Base-by-base conservation (phyloP, 1,284 basidiomycete species). In the Chalciporus sp. region DNA sequence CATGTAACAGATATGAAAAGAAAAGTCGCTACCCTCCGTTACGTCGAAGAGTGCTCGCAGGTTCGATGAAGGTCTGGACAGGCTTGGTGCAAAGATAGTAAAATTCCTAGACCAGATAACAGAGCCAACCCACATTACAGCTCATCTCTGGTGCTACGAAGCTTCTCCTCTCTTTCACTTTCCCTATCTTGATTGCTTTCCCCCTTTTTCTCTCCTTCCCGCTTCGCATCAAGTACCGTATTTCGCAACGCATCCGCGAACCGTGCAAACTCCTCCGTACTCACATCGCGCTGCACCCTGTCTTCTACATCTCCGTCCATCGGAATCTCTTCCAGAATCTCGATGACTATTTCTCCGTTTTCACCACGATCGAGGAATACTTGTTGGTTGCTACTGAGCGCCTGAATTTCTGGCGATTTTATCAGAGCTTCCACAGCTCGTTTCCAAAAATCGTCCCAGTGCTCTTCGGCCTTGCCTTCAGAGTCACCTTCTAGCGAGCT, bases 281-380 rank as follows among this genome's bases (percentile, higher is more conserved):
- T 60, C 52, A 61, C 63, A 51, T 66, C 72, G 35, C 49, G 60
- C 29, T 64, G 69, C 44, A 57, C 61, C 31, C 52, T 51, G 46
- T 57, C 66, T 43, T 59, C 68, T 8, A 61, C 67, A 42, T 61
- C 56, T 20, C 70, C 75, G 29, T 76, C 71, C 52, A 73, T 55
- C 7, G 74, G 72, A 40, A 73, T 62, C 35, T 79, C 81, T 49
- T 82, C 80, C 50, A 82, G 58, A 58, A 86, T 73, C 66, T 88
- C 81, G 58, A 88, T 74, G 42, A 86, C 57, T 49, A 85, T 66
- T 54, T 82, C 81, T 26, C 78, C 81, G 43, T 81, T 78, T 52
- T 77, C 79, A 27, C 73, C 70, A 27, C 70, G 67, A 56, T 78
- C 73, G 39, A 79, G 65, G 51, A 73, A 68, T 37, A 80, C 68